A percentile compares a stretch with the other conserved stretches of the same genome.
Evolutionary conservation across 805 yeast species (phyloP).

Genomic region (Debaryomyces castellii): DNA sequence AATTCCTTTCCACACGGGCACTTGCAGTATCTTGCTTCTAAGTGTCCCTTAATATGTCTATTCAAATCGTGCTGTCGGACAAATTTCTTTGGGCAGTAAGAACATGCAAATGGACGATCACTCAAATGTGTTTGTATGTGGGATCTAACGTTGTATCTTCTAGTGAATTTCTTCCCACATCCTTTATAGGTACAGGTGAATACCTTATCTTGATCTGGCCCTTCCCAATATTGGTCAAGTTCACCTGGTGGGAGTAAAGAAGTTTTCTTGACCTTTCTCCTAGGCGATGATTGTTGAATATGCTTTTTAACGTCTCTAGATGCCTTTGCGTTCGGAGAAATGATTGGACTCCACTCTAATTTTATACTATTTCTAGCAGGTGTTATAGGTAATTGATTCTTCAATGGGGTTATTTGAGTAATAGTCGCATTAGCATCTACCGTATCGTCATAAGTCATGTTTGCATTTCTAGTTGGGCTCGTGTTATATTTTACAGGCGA

Average conservation of each 20-base stretch:
- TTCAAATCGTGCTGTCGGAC: conserved; percentile 94
- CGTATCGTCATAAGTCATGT: conserved; percentile 25
- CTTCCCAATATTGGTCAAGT: conserved; percentile 77
- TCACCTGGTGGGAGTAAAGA: conserved; percentile 87
- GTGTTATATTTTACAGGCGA: conserved; percentile 30
- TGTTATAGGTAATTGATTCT: conserved; percentile 31
- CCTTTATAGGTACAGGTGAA: conserved; percentile 73
- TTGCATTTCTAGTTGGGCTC: conserved; percentile 17
- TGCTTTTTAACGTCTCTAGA: conserved; percentile 21
- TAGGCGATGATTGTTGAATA: conserved; percentile 48
- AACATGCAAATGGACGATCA: conserved; percentile 89
- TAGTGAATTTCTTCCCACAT: conserved; percentile 81
- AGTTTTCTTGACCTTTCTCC: conserved; percentile 50
- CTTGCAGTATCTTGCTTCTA: conserved; percentile 58
- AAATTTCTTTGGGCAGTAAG: conserved; percentile 75
- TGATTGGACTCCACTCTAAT: conserved; percentile 46
- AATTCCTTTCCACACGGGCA: conserved; percentile 96
- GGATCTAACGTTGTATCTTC: conserved; percentile 89
- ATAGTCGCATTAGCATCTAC: conserved; percentile 42
- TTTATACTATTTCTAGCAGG: conserved; percentile 33
- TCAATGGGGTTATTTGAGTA: conserved; percentile 40
- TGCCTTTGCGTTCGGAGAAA: conserved; percentile 34
- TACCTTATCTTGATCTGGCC: conserved; percentile 70
- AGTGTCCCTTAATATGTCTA: conserved; percentile 86
- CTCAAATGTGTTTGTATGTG: conserved; percentile 96